Conservation (phyloP, 345 rosid genomes). For the Salix viminalis region DNA sequence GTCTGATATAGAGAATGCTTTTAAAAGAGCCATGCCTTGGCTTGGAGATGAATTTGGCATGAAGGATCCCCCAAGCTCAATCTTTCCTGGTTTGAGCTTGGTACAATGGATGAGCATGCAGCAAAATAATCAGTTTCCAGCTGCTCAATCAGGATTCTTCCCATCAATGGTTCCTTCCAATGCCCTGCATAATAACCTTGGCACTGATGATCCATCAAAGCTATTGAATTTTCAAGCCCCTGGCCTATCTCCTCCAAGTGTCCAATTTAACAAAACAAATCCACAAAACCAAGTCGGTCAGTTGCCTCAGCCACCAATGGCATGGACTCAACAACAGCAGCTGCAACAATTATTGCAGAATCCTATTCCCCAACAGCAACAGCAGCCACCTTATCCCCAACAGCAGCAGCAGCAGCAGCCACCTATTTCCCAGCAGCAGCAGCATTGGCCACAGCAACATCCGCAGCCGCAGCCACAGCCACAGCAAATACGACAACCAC, state of each 20-base stretch:
- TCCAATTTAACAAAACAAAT: slow-evolving; percentile 65
- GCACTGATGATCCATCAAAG: slow-evolving; percentile 74
- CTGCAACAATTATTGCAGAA: slow-evolving; percentile 44
- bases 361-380: slow-evolving; percentile 20
- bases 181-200: slow-evolving; percentile 51
- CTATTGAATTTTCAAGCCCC: slow-evolving; percentile 78
- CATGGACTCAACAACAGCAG: slow-evolving; percentile 77
- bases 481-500: neutral
- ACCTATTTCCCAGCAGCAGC: slow-evolving; percentile 30
- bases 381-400: slow-evolving; percentile 34
- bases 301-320: slow-evolving; percentile 48
- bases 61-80: slow-evolving; percentile 72
- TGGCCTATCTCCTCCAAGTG: slow-evolving; percentile 38
- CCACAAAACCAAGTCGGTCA: slow-evolving; percentile 52
- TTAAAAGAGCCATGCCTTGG: slow-evolving; percentile 94
- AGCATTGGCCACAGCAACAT: slow-evolving; percentile 22
- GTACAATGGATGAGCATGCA: slow-evolving; percentile 99
- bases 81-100: slow-evolving; percentile 84
- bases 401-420: slow-evolving; percentile 22
- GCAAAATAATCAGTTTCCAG: slow-evolving; percentile 69
- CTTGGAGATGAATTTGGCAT: slow-evolving; percentile 87
- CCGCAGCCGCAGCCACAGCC: slow-evolving; percentile 23
- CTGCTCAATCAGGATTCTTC: slow-evolving; percentile 55
- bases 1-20: slow-evolving; percentile 74
- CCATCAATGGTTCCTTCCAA: slow-evolving; percentile 52